A percentile compares a stretch with the other conserved stretches of the same genome.
Evolutionary conservation across 2,329 filamentous ascomycete genomes (phyloP).

Genomic region (Elsinoe necatrix): DNA sequence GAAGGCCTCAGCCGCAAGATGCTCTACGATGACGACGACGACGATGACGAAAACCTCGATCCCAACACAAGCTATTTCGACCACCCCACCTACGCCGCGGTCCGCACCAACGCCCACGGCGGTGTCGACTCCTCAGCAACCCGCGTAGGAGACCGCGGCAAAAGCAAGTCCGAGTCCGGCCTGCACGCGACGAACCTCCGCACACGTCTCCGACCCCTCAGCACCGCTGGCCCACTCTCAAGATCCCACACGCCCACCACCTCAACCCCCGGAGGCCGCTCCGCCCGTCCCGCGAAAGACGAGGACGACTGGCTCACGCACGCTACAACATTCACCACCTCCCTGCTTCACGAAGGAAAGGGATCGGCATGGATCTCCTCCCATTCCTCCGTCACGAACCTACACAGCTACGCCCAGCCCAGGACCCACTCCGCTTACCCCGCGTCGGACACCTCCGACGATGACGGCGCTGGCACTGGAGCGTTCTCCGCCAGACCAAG

Average conservation of each 20-base stretch:
- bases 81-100: slow-evolving; percentile 10
- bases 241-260: neutral
- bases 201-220: slow-evolving; percentile 5
- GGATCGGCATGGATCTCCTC: slow-evolving; percentile 55
- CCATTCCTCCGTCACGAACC: slow-evolving; percentile 44
- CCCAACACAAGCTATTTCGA: slow-evolving; percentile 10
- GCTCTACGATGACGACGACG: slow-evolving; percentile 23
- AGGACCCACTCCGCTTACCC: slow-evolving; percentile 25
- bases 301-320: slow-evolving; percentile 53
- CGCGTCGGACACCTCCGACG: slow-evolving; percentile 6
- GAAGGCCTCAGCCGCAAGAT: slow-evolving; percentile 28
- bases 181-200: slow-evolving; percentile 20
- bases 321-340: slow-evolving; percentile 48
- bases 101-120: slow-evolving; percentile 11
- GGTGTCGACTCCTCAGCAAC: neutral
- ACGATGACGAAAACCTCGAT: slow-evolving; percentile 14
- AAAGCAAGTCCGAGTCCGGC: slow-evolving; percentile 36
- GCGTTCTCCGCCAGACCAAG: slow-evolving; percentile 39
- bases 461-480: no score
- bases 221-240: neutral
- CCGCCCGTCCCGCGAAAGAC: slow-evolving; percentile 24
- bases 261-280: slow-evolving; percentile 25
- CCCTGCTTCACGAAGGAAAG: slow-evolving; percentile 50
- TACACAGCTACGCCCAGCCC: neutral
- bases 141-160: slow-evolving; percentile 33